phyloP scores from a whole-genome alignment of 306 rosid species.

The Quercus ilex region DNA sequence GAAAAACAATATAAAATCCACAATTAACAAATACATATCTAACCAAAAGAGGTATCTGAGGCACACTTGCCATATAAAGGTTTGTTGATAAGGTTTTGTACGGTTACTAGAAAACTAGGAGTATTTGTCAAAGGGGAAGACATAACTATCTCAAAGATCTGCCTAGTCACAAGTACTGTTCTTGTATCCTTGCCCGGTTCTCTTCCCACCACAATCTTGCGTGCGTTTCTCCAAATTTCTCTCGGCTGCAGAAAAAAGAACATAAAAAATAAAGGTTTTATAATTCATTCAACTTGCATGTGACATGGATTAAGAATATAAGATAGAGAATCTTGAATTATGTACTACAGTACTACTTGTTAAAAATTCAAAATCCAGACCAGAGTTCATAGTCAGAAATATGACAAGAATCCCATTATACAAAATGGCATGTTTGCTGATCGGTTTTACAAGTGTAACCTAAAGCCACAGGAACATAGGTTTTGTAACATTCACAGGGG shows the following conservation, averaged over 20 bases:
- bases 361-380: background rate
- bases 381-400: background rate
- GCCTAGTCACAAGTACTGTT: constrained; percentile 63
- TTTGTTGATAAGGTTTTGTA: constrained; percentile 21
- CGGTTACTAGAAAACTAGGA: background rate
- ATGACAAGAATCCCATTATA: no score
- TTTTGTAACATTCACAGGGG: background rate
- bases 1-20: constrained; percentile 18
- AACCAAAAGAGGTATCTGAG: constrained; percentile 4
- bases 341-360: background rate
- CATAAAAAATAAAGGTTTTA: background rate
- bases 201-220: constrained; percentile 98
- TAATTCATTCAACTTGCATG: background rate
- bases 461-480: background rate
- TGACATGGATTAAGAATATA: background rate
- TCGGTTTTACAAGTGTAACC: no score
- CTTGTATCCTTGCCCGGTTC: constrained; percentile 87
- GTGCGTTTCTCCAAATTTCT: constrained; percentile 78
- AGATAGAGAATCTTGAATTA: background rate
- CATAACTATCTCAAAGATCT: background rate
- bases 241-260: constrained; percentile 61
- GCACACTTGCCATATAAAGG: constrained; percentile 26
- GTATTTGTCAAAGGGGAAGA: background rate
- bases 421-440: no score
- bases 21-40: constrained; percentile 35